Evolutionary conservation across 2,329 filamentous ascomycete genomes (phyloP), one percentile per base, ranked within the genome.

Genomic region (Colletotrichum neosansevieriae): DNA sequence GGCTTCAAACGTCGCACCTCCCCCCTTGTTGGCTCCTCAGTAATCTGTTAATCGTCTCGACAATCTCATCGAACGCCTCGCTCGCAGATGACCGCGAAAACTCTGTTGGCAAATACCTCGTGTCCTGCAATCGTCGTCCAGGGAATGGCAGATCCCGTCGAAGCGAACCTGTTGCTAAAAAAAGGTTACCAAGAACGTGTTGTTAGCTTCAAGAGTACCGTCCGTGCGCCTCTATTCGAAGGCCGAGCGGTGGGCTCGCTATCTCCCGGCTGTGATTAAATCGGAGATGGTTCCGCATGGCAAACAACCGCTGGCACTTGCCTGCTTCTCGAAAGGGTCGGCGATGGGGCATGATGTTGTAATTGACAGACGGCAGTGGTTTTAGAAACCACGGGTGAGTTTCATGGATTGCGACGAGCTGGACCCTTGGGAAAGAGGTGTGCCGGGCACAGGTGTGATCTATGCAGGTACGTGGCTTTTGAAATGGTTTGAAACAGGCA

Each of bases 201-300:
- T 24, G 10, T 11, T 19, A 54, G 42, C 32, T 47, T 29, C 49
- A 12, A 21, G 34, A 15, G 10, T 19, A 17, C 32, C n/a, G 34
- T 56, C 63, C 42, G 63, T 66, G 63, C 63, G 63, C 49, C 34
- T n/a, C 50, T 56, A 66, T 62, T 56, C 34, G 49, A 56, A 49
- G 58, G 19, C 40, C 36, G 13, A 40, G 53, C 17, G 42, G 32
- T 49, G 60, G 40, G 12, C 32, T 45, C 17, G 50, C 50, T 38
- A 49, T 57, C 40, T 63, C 40, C 38, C 40, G 60, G 29, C 38
- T 15, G 29, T 63, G 38, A 54, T 62, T 62, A 54, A 53, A 24
- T n/a, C 36, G 36, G 49, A 54, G 49, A 57, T 15, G 38, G 21
- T 50, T 56, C 60, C 50, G 50, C 60, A 47, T 50, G 47, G 34